Evolutionary conservation across 1,139 yeast genomes (phyloP), one percentile per base, ranked within the genome.

Genomic region (Wickerhamiella infanticola): DNA sequence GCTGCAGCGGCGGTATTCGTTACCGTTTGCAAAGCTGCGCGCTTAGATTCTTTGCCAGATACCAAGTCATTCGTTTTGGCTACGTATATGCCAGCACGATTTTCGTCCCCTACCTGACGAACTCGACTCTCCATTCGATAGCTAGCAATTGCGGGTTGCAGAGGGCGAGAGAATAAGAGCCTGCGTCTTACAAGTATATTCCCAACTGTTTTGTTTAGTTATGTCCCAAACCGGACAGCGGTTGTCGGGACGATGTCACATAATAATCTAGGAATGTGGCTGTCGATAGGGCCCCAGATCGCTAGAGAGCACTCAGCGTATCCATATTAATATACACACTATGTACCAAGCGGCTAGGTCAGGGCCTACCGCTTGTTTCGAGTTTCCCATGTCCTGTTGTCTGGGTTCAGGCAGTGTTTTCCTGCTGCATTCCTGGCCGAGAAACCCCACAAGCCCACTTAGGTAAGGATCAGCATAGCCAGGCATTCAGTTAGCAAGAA

Each of bases 21-120:
- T 37, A 51, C 47, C n/a, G 53, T 50, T 36, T 50, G 53, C 6
- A 51, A 49, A 27, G 53, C 53, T n/a, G 48, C 40, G 26, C 53
- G 43, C 43, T 44, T 48, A 25, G 48, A 40, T n/a, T 43, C 29
- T 11, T 33, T 45, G 33, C 43, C 47, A 8, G 40, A 29, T 8
- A 40, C 46, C 4, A 36, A 44, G 24, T 43, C 45, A 27, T 18
- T 35, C 37, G 39, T 31, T 31, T 42, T 42, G 24, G n/a, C 33
- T 43, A 48, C 54, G 44, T 39, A 35, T 5, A 9, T 45, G 42
- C 46, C 51, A 23, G 45, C 37, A 13, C 27, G 37, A 42, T 42
- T 42, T 26, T 42, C 40, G 40, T 42, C 31, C 24, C 45, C 40
- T 11, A 24, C 40, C 27, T 25, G 45, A 18, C 40, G 45, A 37